These are phyloP conservation scores for Xylariales sp. DNA, from an alignment of 2,329 filamentous ascomycete species.

Conservation along the genomic window DNA sequence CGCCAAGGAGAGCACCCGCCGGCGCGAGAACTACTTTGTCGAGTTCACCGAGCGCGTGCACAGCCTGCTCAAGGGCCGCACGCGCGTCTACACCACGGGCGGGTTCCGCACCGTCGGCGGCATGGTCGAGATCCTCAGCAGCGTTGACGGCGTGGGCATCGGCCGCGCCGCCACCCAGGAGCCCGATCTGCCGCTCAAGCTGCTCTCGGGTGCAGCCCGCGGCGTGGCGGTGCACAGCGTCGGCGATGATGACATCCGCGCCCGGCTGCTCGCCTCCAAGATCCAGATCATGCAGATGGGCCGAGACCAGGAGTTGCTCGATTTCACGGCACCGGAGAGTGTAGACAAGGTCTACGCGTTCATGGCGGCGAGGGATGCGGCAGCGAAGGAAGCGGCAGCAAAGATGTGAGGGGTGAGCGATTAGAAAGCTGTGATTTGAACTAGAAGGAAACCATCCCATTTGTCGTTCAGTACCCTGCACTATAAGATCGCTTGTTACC, in stretches of 20 bases:
- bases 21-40: constrained; percentile 53
- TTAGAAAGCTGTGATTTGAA: too few species aligned
- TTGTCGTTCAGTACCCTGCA: too few species aligned
- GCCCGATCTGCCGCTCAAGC: constrained; percentile 33
- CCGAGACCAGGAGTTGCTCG: constrained; percentile 19
- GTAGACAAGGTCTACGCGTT: constrained; percentile 2
- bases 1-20: constrained; percentile 48
- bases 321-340: constrained; percentile 35
- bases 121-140: constrained; percentile 48
- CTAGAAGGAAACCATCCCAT: too few species aligned
- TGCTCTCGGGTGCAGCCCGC: constrained; percentile 40
- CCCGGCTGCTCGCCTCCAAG: constrained; percentile 37
- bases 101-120: constrained; percentile 48
- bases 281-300: constrained; percentile 37
- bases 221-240: constrained; percentile 41
- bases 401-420: too few species aligned
- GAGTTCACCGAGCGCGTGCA: constrained; percentile 49
- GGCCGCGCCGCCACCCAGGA: constrained; percentile 50
- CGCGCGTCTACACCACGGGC: constrained; percentile 49
- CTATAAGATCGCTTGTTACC: too few species aligned
- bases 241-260: constrained; percentile 43
- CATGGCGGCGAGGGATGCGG: neutral
- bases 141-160: constrained; percentile 52
- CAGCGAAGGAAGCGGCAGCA: too few species aligned
- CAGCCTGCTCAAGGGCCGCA: constrained; percentile 39